Percentiles rank a stretch among this genome's conserved stretches.
Evolutionary conservation across 202 grass and related monocot species (phyloP).

Genomic region (Schoenoplectus triqueter): DNA sequence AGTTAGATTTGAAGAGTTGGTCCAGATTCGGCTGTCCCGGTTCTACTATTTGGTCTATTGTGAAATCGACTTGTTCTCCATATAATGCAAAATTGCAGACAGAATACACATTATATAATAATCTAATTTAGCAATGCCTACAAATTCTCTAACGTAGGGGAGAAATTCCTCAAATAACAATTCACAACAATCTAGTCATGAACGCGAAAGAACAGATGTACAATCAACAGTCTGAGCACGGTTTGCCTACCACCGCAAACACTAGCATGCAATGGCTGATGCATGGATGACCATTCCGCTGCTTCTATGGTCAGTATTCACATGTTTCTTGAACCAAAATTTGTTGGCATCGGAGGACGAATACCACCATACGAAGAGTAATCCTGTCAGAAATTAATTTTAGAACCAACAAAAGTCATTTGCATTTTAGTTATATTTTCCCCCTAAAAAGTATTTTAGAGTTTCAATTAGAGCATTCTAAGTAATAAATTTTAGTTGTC

Average conservation of each 20-base stretch:
- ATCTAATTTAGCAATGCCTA: constrained; percentile 3
- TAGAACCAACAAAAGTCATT: constrained; percentile 35
- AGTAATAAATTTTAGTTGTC: not conserved
- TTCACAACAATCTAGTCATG: constrained; percentile 17
- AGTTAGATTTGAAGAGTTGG: not conserved
- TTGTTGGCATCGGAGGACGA: constrained; percentile 46
- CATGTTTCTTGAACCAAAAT: constrained; percentile 63
- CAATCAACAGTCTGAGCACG: not conserved
- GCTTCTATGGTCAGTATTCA: constrained; percentile 43
- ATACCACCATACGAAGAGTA: constrained; percentile 52
- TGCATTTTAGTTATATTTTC: not conserved
- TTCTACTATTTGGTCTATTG: not conserved
- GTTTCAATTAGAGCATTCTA: not conserved
- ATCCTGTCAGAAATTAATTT: constrained; percentile 53
- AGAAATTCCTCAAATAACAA: constrained; percentile 24
- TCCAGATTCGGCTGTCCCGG: not conserved
- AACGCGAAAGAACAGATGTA: constrained; percentile 20
- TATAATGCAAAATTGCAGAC: not conserved
- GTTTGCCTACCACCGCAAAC: constrained; percentile 6
- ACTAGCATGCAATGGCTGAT: not conserved
- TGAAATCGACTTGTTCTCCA: not conserved
- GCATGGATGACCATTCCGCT: not conserved
- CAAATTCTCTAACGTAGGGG: constrained; percentile 3
- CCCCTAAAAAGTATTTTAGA: not conserved
- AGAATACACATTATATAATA: constrained; percentile 3